phyloP scores from a whole-genome alignment of 768 basidiomycete species.

The Suillus subaureus region DNA sequence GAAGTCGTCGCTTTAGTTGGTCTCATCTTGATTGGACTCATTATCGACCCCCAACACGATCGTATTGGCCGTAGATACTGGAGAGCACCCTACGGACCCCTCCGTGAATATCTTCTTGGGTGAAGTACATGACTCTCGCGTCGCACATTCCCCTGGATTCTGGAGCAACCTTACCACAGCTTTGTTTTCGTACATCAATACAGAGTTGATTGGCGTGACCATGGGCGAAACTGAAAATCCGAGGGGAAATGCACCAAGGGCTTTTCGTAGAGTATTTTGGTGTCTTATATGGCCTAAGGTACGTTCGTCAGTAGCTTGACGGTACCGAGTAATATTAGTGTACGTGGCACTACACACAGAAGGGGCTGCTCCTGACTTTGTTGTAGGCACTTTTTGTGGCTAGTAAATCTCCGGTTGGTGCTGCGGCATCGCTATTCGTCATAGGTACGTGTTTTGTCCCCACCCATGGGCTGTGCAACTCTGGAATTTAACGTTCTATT shows the following conservation, averaged over 20 bases:
- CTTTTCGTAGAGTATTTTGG: slow-evolving; percentile 41
- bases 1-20: slow-evolving; percentile 48
- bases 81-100: slow-evolving; percentile 25
- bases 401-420: slow-evolving; percentile 30
- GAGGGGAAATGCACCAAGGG: slow-evolving; percentile 42
- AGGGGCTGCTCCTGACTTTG: slow-evolving; percentile 13
- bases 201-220: slow-evolving; percentile 41
- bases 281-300: slow-evolving; percentile 32
- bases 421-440: slow-evolving; percentile 40
- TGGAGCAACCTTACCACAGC: slow-evolving; percentile 33
- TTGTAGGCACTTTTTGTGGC: slow-evolving; percentile 30
- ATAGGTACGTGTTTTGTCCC: slow-evolving; percentile 39
- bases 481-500: slow-evolving; percentile 36
- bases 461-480: slow-evolving; percentile 35
- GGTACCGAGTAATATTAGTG: slow-evolving; percentile 41
- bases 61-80: slow-evolving; percentile 52
- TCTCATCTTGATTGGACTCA: slow-evolving; percentile 46
- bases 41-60: slow-evolving; percentile 49
- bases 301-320: slow-evolving; percentile 42
- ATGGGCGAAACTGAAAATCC: slow-evolving; percentile 44
- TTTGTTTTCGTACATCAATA: slow-evolving; percentile 40
- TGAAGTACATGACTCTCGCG: slow-evolving; percentile 37
- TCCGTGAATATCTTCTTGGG: slow-evolving; percentile 27
- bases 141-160: slow-evolving; percentile 36
- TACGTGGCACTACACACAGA: slow-evolving; percentile 24